Evolutionary conservation across 441 rosid species (phyloP), one percentile per base, ranked within the genome.

Genomic region (Jatropha podagrica): DNA sequence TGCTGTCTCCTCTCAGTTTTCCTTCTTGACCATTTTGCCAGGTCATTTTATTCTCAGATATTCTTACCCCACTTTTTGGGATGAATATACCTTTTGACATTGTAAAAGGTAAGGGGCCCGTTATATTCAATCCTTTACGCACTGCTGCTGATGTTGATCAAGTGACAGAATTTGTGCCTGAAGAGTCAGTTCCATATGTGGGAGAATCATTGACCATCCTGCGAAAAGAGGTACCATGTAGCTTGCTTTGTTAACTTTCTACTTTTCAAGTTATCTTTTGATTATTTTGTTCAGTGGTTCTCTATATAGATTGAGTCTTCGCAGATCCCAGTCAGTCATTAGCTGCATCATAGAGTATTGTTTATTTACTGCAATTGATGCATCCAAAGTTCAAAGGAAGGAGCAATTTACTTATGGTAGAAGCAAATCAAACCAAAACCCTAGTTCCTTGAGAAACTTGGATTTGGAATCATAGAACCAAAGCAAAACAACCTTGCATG

Each of bases 71-170:
- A 64, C 92, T 95, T 81, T 84, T 98, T 62, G 97, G 99, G 82
- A 96, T 95, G 98, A 95, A 95, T 83, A 91, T 95, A 85, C 99
- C 98, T 70, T 95, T 93, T 55, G 97, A 95, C 83, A 93, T 96
- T 81, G 89, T 91, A 75, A 92, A 96, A 85, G 98, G 97, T 9
- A 96, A 92, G 84, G 97, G 98, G 83, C 98, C 94, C 37, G 82
- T 93, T 62, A 96, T 95, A 79, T 91, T 92, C 65, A 78, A 89
- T 72, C 98, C 98, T 41, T 83, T 91, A 37, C 81, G 81, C 44
- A 85, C 92, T 42, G 84, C 91, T 75, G 83, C 83, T 40, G 94
- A 92, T 68, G 97, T 93, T 65, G 87, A 82, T 84, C 83, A 84
- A 89, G 99, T 92, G 68, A 85, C 87, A 82, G 97, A 93, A 79